Evolutionary conservation across 129 eudicot species (phyloP).

Genomic region (Chrysanthemum lavandulifolium): DNA sequence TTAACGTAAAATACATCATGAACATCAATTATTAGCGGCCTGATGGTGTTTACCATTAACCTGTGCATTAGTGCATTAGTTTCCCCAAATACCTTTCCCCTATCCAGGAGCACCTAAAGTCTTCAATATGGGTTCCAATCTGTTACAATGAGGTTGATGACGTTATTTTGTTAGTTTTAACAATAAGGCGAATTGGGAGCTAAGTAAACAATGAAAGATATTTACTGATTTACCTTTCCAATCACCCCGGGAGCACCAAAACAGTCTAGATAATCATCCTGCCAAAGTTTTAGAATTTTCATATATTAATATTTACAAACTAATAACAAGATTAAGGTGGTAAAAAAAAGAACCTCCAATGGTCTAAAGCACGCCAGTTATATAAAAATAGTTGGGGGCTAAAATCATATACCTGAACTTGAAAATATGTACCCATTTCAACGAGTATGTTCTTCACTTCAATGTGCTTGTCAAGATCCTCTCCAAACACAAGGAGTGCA

Average conservation of each 20-base stretch:
- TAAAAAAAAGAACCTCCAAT: neutral
- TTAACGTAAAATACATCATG: too few relatives aligned
- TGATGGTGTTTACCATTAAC: too few relatives aligned
- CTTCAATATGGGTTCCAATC: too few relatives aligned
- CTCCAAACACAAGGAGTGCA: conserved; percentile 74
- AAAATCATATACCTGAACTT: conserved; percentile 67
- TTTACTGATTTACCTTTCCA: conserved; percentile 58
- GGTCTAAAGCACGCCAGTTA: conserved; percentile 5
- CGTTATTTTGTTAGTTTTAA: too few relatives aligned
- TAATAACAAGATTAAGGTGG: neutral
- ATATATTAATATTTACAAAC: conserved; percentile 1
- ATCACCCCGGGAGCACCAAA: conserved; percentile 81
- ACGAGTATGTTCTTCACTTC: conserved; percentile 69
- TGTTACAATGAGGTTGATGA: too few relatives aligned
- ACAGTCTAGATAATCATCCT: conserved; percentile 87
- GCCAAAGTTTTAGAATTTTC: conserved; percentile 16
- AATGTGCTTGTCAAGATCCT: conserved; percentile 70
- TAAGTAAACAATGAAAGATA: neutral
- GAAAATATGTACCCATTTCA: conserved; percentile 92
- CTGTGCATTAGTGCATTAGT: too few relatives aligned
- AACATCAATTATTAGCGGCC: too few relatives aligned
- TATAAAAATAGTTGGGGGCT: neutral
- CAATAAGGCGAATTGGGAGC: too few relatives aligned
- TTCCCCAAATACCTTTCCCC: too few relatives aligned
- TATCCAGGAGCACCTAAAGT: too few relatives aligned